Evolutionary conservation across 192 early-diverging fungal species (phyloP).

Genomic region (Podila horticola): DNA sequence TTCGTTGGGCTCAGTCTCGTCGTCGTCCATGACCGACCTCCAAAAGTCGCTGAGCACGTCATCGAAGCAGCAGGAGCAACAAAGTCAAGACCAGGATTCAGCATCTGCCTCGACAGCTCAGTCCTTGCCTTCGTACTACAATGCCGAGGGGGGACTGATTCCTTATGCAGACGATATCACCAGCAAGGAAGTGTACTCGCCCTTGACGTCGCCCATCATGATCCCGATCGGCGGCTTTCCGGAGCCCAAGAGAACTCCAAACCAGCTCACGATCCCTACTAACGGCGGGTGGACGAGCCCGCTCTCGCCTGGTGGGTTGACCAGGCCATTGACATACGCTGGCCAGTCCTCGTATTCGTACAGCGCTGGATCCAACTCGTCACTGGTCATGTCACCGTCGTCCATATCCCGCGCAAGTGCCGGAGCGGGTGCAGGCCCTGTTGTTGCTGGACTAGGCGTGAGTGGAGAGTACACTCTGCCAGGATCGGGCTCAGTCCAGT

Average conservation of each 20-base stretch:
- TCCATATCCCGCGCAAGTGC: not conserved
- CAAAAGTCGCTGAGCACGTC: not conserved
- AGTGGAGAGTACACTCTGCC: not conserved
- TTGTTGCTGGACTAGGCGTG: not conserved
- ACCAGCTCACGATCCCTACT: not conserved
- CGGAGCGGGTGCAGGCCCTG: not conserved
- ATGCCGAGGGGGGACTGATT: constrained; percentile 15
- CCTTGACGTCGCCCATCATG: constrained; percentile 43
- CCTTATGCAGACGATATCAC: constrained; percentile 39
- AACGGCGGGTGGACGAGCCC: constrained; percentile 31
- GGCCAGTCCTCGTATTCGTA: constrained; percentile 14
- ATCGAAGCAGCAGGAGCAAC: constrained; percentile 3
- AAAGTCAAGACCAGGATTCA: not conserved
- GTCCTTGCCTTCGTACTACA: constrained; percentile 1
- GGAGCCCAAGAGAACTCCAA: not conserved
- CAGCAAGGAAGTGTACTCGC: constrained; percentile 48
- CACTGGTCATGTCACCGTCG: constrained; percentile 21
- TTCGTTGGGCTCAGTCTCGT: constrained; percentile 24
- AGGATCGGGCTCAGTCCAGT: not conserved
- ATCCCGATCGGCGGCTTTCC: constrained; percentile 44
- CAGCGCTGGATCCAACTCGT: constrained; percentile 10
- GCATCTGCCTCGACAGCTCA: not conserved
- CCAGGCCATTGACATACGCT: constrained; percentile 29
- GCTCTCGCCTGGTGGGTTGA: constrained; percentile 12
- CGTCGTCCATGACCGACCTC: constrained; percentile 8